Evolutionary conservation across 225 moss, liverwort and hornwort species (phyloP), one percentile per base, ranked within the genome.

Genomic region (Pseudoscleropodium purum): DNA sequence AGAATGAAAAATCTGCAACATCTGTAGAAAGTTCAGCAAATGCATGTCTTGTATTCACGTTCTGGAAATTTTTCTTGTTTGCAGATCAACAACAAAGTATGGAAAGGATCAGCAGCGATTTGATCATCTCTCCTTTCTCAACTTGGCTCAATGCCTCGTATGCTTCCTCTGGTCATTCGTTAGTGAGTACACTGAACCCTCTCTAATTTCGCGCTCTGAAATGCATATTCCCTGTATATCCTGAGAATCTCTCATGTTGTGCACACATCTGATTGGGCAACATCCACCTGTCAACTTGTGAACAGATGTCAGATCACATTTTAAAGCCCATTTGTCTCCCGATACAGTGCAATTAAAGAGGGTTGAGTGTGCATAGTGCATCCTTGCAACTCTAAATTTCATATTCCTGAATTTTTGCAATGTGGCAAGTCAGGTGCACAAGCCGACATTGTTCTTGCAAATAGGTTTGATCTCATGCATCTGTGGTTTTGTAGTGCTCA

Each of bases 91-190:
- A 59, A 94, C 91, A 61, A 94, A 93, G 81, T 97, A 97, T 87
- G 97, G 97, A 56, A 90, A 92, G 45, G 94, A 95, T 23, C 93
- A 92, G 49, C 69, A 88, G 69, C 94, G 95, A 89, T 99, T 99
- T 84, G 91, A 96, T 86, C 93, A 97, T 84, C 97, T 99, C 74
- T 93, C 94, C 70, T 99, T 97, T 75, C 95, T 99, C 78, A 95
- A 91, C 81, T 90, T 96, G 88, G 81, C 93, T 45, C 98, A 99
- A 88, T 96, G 95, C 89, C 87, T 95, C 36, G 90, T 95, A 56
- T 99, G 98, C 93, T 94, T 97, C 86, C 10, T 93, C 60, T 99
- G 98, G 98, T 96, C 97, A 59, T 92, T 97, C 73, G 16, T 94
- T 43, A 96, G 98, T 99, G 84, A 95, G 93, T 80, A 85, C 41